A percentile compares a stretch with the other conserved stretches of the same genome.
phyloP scores from a whole-genome alignment of 2,329 filamentous ascomycete species.

The Ceratocystis cacaofunesta region DNA sequence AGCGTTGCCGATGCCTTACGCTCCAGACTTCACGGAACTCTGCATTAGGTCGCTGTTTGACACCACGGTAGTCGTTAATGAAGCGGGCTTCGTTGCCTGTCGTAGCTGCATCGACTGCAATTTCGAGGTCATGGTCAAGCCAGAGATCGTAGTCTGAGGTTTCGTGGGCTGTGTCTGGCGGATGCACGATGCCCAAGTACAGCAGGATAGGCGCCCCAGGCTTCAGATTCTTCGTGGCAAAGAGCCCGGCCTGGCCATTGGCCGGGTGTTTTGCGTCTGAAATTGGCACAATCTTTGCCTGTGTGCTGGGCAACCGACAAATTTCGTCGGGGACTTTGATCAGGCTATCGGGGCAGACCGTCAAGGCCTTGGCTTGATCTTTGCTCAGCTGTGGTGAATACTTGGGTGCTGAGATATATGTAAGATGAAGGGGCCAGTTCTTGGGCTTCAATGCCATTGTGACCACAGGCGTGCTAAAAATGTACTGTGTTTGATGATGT shows the following conservation, averaged over 20 bases:
- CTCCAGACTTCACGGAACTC: slow-evolving; percentile 48
- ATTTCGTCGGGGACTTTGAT: slow-evolving; percentile 25
- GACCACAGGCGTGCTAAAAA: background rate
- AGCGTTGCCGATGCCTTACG: slow-evolving; percentile 33
- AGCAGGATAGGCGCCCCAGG: slow-evolving; percentile 44
- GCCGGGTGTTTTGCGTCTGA: slow-evolving; percentile 39
- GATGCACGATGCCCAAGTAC: slow-evolving; percentile 46
- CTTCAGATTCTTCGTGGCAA: slow-evolving; percentile 38
- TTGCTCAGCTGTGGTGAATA: slow-evolving; percentile 33
- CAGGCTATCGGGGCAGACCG: slow-evolving; percentile 17
- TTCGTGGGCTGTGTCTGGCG: slow-evolving; percentile 20
- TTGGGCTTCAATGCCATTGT: slow-evolving; percentile 26
- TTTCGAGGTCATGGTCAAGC: slow-evolving; percentile 39
- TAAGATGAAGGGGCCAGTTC: slow-evolving; percentile 41
- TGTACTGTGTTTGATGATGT: background rate
- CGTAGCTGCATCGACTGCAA: slow-evolving; percentile 45
- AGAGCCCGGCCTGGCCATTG: slow-evolving; percentile 43
- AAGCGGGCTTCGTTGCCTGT: slow-evolving; percentile 51
- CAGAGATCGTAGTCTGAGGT: slow-evolving; percentile 50
- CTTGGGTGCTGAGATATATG: slow-evolving; percentile 37
- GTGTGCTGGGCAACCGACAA: slow-evolving; percentile 31
- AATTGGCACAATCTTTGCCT: slow-evolving; percentile 42
- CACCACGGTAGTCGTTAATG: slow-evolving; percentile 51
- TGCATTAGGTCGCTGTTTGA: slow-evolving; percentile 38
- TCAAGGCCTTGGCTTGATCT: slow-evolving; percentile 26